Evolutionary conservation across 306 rosid genomes (phyloP), one percentile per base, ranked within the genome.

Genomic region (Prunus salicina): DNA sequence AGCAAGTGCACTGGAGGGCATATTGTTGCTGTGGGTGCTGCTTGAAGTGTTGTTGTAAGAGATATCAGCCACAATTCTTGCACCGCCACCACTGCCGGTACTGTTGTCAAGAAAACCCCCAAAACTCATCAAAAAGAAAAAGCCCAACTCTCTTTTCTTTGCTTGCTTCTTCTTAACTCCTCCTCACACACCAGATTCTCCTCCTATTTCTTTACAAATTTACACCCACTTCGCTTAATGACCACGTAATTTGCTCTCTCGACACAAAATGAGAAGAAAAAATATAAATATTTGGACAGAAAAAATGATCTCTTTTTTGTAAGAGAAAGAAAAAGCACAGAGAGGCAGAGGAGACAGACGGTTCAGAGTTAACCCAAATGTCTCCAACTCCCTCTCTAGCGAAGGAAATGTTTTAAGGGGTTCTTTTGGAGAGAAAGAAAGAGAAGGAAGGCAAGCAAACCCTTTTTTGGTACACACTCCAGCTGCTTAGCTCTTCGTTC

Each of bases 101-200:
- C 91, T 89, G 72, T 83, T 87, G 68, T 94, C 96, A 6, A 86
- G 85, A 76, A 96, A 87, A 47, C 93, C 96, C 86, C 96, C 93
- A 88, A 91, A 96, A 91, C 99, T 96, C 99, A 92, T 96, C 87
- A 91, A 91, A 83, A 57, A 84, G 87, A 72, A 8, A 22, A 72
- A 27, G 41, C 6, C n/a, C 14, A 13, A 30, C 79, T 60, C 51
- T 56, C 41, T 30, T 58, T 43, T 32, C n/a, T 64, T 25, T 49
- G 1, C 3, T 61, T 32, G 15, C 24, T 57, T 38, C 43, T 38
- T 38, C 43, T 38, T 38, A 38, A 10, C 63, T 11, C 30, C 63
- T 22, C n/a, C 57, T 52, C 22, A 15, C 57, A 52, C 57, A 15
- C 65, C 65, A 60, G 65, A 60, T 60, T 7, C 12, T 27, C 28